Conservation (phyloP, 208 protist genomes). For the Baffinella frigidus region DNA sequence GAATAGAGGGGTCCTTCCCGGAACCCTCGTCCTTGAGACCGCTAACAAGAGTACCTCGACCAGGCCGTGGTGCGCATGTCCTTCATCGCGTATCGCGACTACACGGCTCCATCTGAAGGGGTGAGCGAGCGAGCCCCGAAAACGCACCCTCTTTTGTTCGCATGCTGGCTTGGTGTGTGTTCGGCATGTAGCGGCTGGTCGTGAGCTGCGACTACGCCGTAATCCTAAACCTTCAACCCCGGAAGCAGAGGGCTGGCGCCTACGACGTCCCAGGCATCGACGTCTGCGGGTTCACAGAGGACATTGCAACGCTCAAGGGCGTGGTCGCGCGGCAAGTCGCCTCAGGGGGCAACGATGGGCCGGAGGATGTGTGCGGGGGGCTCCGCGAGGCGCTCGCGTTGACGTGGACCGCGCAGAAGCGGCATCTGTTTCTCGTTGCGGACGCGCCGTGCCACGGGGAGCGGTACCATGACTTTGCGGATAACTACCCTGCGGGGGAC, state of each 20-base stretch:
- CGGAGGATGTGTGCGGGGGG: constrained; percentile 29
- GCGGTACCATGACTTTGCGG: neutral
- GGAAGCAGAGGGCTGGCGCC: neutral
- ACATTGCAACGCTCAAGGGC: neutral
- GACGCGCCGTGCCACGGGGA: neutral
- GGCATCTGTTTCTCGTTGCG: neutral
- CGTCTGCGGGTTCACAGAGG: neutral
- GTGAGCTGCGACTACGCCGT: no score
- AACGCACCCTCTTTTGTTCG: no score
- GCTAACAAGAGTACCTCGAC: no score
- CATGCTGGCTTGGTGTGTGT: no score
- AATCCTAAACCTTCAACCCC: no score
- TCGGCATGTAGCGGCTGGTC: no score
- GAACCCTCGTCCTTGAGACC: no score
- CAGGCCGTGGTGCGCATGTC: no score
- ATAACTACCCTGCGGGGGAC: neutral
- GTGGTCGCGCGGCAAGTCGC: neutral
- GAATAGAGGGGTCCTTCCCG: no score
- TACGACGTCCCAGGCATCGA: neutral
- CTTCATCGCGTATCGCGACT: constrained; percentile 1
- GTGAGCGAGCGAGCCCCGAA: no score
- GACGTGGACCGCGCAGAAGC: neutral
- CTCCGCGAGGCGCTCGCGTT: neutral
- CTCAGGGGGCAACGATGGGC: neutral
- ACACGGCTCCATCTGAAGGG: no score